Conservation (phyloP, 2,329 filamentous ascomycete genomes). For the Talaromyces pinophilus region DNA sequence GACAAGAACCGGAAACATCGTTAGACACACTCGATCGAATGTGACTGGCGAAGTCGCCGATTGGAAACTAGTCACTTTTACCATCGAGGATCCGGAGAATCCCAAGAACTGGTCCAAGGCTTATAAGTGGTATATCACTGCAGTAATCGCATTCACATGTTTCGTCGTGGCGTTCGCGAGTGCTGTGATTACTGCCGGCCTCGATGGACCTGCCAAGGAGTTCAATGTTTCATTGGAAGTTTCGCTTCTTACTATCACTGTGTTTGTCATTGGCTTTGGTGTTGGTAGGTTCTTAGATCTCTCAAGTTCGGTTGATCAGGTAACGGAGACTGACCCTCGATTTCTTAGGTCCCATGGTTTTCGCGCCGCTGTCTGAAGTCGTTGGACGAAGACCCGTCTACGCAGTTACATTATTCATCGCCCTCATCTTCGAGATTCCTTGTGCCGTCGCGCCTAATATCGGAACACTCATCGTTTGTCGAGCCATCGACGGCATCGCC, state of each 20-base stretch:
- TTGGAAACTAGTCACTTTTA: conserved; percentile 70
- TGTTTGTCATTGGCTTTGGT: conserved; percentile 82
- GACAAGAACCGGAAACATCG: conserved; percentile 62
- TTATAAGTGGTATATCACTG: conserved; percentile 81
- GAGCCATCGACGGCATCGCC: conserved; percentile 77
- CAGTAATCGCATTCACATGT: conserved; percentile 76
- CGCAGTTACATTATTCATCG: conserved; percentile 65
- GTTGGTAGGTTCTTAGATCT: conserved; percentile 55
- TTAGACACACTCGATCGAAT: conserved; percentile 57
- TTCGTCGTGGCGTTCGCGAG: conserved; percentile 73
- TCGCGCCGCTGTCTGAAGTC: conserved; percentile 76
- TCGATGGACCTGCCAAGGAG: conserved; percentile 62
- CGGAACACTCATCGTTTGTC: conserved; percentile 71
- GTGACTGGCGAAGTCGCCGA: conserved; percentile 53
- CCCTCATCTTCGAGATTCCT: conserved; percentile 77
- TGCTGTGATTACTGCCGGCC: conserved; percentile 75
- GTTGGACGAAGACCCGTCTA: conserved; percentile 73
- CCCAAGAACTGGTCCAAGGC: conserved; percentile 82
- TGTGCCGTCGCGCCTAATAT: conserved; percentile 77
- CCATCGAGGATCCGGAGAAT: conserved; percentile 70
- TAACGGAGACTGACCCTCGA: background rate
- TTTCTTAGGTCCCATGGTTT: conserved; percentile 67
- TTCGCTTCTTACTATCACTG: conserved; percentile 67
- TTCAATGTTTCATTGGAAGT: conserved; percentile 74
- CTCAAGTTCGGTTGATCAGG: background rate